Conservation (phyloP, 306 rosid genomes). For the Cucumis sativus region DNA sequence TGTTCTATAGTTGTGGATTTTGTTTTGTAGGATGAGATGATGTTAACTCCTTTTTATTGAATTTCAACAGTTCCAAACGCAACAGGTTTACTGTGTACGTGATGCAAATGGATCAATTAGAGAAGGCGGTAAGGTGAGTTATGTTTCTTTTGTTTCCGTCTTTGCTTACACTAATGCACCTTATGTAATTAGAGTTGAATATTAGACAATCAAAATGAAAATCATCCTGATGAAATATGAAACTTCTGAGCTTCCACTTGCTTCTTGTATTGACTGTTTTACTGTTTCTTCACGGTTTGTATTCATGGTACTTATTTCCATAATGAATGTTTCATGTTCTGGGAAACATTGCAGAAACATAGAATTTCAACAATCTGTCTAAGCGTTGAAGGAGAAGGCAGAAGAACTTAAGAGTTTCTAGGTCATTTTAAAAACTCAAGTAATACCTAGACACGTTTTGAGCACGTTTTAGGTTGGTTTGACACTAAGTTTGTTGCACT, state of each 20-base stretch:
- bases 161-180: too few species aligned
- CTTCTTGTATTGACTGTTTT: not conserved
- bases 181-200: too few species aligned
- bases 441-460: too few species aligned
- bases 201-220: too few species aligned
- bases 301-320: not conserved
- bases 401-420: slow-evolving; percentile 46
- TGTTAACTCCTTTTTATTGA: slow-evolving; percentile 5
- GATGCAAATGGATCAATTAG: slow-evolving; percentile 57
- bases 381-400: slow-evolving; percentile 66
- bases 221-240: too few species aligned
- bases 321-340: not conserved
- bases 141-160: not conserved
- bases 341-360: slow-evolving; percentile 34
- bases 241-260: too few species aligned
- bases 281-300: not conserved
- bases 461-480: too few species aligned
- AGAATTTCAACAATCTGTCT: slow-evolving; percentile 62
- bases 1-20: not conserved
- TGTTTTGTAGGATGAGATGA: slow-evolving; percentile 5
- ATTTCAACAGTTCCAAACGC: slow-evolving; percentile 70
- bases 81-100: slow-evolving; percentile 79
- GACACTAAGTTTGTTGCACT: too few species aligned
- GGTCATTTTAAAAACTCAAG: too few species aligned
- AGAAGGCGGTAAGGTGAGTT: slow-evolving; percentile 82